phyloP scores from a whole-genome alignment of 2,329 filamentous ascomycete genomes.

The Cladosporium austrohemisphaericum region DNA sequence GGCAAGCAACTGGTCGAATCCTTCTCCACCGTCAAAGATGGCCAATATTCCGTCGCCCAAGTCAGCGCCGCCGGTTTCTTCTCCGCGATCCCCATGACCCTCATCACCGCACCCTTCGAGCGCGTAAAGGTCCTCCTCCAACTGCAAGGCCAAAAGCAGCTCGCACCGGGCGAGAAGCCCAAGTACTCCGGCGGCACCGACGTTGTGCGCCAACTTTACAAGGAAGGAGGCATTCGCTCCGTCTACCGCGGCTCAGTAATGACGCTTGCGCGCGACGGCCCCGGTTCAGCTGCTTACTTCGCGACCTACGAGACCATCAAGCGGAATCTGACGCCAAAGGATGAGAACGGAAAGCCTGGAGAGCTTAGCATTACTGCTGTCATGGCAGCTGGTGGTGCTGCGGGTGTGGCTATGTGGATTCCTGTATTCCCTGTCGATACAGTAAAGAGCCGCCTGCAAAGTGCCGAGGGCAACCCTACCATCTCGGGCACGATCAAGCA shows the following conservation, averaged over 20 bases:
- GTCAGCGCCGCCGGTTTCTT: constrained; percentile 93
- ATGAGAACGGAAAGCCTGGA: constrained; percentile 65
- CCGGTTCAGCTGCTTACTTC: constrained; percentile 92
- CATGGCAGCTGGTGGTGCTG: constrained; percentile 80
- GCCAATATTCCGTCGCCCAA: constrained; percentile 76
- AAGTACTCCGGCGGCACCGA: constrained; percentile 84
- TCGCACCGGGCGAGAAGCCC: constrained; percentile 84
- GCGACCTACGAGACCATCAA: constrained; percentile 97
- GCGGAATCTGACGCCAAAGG: constrained; percentile 76
- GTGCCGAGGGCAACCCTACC: constrained; percentile 77
- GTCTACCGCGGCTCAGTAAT: constrained; percentile 90
- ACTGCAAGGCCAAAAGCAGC: constrained; percentile 86
- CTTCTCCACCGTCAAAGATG: constrained; percentile 62
- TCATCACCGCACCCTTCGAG: constrained; percentile 98
- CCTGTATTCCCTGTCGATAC: constrained; percentile 97
- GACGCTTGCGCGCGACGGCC: constrained; percentile 89
- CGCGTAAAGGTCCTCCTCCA: constrained; percentile 98
- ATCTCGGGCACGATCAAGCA: constrained; percentile 75
- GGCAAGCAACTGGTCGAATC: constrained; percentile 81
- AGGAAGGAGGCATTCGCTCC: constrained; percentile 80
- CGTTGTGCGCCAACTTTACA: constrained; percentile 90
- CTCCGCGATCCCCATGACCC: constrained; percentile 93
- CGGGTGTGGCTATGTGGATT: constrained; percentile 98
- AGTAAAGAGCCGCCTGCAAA: constrained; percentile 90
- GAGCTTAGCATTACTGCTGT: constrained; percentile 78